Evolutionary conservation across 78 protist species (phyloP), one percentile per base, ranked within the genome.

Genomic region (Parvularia atlantis): DNA sequence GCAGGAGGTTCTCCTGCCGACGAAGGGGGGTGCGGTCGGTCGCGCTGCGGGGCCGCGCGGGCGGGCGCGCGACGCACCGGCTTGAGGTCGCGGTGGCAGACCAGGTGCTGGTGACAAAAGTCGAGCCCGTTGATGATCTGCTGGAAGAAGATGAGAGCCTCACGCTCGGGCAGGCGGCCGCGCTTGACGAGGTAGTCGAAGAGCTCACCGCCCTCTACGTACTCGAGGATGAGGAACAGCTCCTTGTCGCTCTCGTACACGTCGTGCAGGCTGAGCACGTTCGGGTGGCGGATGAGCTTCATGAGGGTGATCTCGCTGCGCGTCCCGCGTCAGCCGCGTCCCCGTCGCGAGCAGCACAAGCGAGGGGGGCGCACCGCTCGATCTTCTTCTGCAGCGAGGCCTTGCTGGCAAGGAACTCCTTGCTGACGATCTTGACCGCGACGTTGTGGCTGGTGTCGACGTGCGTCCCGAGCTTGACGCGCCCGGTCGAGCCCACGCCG

Each of bases 1-100:
- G 77, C 16, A 90, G 76, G 22, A 97, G 72, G 68, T 97, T 97
- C 72, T 97, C 99, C n/a, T 0, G 83, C 91, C 13, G 78, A 69
- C 22, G 86, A 5, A 36, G 84, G 73, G 35, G 86, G 93, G 67
- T 6, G 48, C 44, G 39, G 24, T 3, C 10, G 35, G 39, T 4
- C 24, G 39, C 3, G 22, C 20, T 2, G 67, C 24, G 67, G 67
- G 35, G n/a, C 46, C 4, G 46, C 19, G 9, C 4, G 46, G 46
- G 4, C 46, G 46, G 9, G 46, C 46, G 9, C 4, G 46, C 19
- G 19, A 41, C 46, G 46, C n/a, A 39, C 28, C 39, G 37, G n/a
- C 33, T 26, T 36, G 26, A 10, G 19, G 61, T 44, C 24, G 16
- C 40, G 46, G 20, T 39, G 63, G 28, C 54, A 37, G 37, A 84